Evolutionary conservation across 495 filamentous ascomycete species (phyloP), one percentile per base, ranked within the genome.

Genomic region (Cairneyella variabilis): DNA sequence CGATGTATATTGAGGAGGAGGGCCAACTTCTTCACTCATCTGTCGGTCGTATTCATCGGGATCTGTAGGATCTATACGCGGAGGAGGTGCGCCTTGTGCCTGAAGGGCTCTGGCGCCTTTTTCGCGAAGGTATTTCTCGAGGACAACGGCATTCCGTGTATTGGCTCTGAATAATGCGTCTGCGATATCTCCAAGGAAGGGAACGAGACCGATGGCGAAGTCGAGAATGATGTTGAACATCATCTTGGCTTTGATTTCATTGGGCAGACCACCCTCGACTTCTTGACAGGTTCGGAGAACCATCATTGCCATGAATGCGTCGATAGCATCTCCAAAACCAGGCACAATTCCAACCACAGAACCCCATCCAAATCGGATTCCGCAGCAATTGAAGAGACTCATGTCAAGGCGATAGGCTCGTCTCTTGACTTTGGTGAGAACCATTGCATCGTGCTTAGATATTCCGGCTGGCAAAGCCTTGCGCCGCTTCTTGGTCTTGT

Each of bases 321-420:
- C 93, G 12, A 82, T 65, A 16, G 76, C 76, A 65, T 97, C 95
- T 43, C 93, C 93, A 59, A 84, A 70, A 38, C 85, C 77, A 48
- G 93, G 93, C 38, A 97, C 64, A 30, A 96, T 58, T 6, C 83
- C 92, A 59, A 97, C 87, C 46, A 96, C 75, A 60, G 79, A 83
- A 26, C 83, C 79, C 86, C 88, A 93, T 17, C 92, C 92, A 64
- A 97, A 85, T 48, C 82, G 76, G 47, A 95, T 74, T 18, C 87
- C 85, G 56, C 83, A 80, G 63, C 85, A 77, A 62, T 80, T 91
- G 66, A 86, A 89, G 14, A 90, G 76, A 54, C 74, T 77, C 76
- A 85, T 85, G 68, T 98, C 93, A 32, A 95, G 79, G 20, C 76
- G 71, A 68, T 95, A 93, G 23, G 93, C 91, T 51, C 84, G 76